Conservation (phyloP, 352 stramenopile species). For the Globisporangium acanthophoron region DNA sequence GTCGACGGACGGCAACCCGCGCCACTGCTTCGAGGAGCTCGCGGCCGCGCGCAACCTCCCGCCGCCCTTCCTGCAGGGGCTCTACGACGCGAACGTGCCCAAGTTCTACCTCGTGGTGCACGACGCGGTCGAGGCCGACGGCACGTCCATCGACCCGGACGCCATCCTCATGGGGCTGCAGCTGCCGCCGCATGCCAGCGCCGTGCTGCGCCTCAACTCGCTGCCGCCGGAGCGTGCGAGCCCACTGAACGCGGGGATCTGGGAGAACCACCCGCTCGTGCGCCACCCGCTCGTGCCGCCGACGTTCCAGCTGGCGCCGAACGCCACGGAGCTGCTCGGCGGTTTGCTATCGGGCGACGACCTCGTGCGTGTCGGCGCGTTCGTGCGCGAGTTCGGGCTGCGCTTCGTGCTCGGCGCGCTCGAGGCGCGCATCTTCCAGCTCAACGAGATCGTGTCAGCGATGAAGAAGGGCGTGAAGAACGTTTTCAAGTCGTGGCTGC, state of each 20-base stretch:
- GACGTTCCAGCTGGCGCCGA: slow-evolving; percentile 9
- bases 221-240: slow-evolving; percentile 25
- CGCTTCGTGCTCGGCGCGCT: slow-evolving; percentile 77
- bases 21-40: slow-evolving; percentile 70
- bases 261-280: slow-evolving; percentile 61
- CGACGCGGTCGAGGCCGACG: slow-evolving; percentile 70
- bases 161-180: slow-evolving; percentile 70
- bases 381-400: slow-evolving; percentile 75
- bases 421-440: slow-evolving; percentile 75
- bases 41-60: slow-evolving; percentile 40
- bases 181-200: slow-evolving; percentile 35
- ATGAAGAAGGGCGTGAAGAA: slow-evolving; percentile 92
- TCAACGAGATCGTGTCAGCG: slow-evolving; percentile 86
- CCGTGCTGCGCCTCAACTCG: slow-evolving; percentile 72
- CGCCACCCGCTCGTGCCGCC: slow-evolving; percentile 34
- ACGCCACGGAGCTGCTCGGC: slow-evolving; percentile 22
- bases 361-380: slow-evolving; percentile 47
- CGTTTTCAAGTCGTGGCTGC: slow-evolving; percentile 88
- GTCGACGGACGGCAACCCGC: slow-evolving; percentile 77
- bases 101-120: slow-evolving; percentile 90
- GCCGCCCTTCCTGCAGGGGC: slow-evolving; percentile 52
- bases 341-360: slow-evolving; percentile 65
- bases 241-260: slow-evolving; percentile 26
- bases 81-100: slow-evolving; percentile 75
- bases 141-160: slow-evolving; percentile 75